Evolutionary conservation across 768 basidiomycete genomes (phyloP), one percentile per base, ranked within the genome.

Genomic region (Boletus vinaceobasis): DNA sequence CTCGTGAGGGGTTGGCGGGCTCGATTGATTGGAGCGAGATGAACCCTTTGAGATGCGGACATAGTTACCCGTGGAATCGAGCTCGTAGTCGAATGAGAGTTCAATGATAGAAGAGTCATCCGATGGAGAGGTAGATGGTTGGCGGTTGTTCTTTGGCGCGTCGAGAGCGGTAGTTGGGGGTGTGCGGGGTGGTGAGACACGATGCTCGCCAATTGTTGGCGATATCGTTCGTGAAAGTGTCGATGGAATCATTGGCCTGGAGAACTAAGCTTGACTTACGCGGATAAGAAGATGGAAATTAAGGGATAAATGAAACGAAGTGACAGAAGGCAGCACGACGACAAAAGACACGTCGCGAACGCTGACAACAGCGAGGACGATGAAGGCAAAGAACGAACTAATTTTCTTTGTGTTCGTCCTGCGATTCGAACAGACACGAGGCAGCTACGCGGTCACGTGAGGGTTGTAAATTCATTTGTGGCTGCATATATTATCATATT

Each of bases 31-130:
- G 29, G 75, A 70, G 40, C 72, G 72, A 40, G 73, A 65, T 27
- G 68, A 72, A 35, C 75, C 74, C 58, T 79, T 79, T 21, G 79
- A 77, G 36, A 77, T 58, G 43, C 78, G 78, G 11, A 79, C 73
- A 58, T 72, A 73, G 56, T 79, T 74, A 5, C 78, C 78, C 2
- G 71, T 69, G 1, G 76, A 74, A 60, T 79, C 75, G 27, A 69
- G 67, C 47, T 77, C 74, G 40, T 79, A 79, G 57, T 75, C 74
- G 51, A 79, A 79, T 3, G 78, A 79, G 54, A 79, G 75, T 37
- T 80, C 77, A 13, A 75, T 71, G 48, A 78, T 65, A 2, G 75
- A 75, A 1, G 77, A 76, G 38, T 78, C 77, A 47, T 79, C 78
- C 4, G 77, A 79, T 48, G 72, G 71, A 8, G 76, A 66, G 21